Base-by-base conservation (phyloP, 768 basidiomycete genomes). In the Lactarius evosmus region DNA sequence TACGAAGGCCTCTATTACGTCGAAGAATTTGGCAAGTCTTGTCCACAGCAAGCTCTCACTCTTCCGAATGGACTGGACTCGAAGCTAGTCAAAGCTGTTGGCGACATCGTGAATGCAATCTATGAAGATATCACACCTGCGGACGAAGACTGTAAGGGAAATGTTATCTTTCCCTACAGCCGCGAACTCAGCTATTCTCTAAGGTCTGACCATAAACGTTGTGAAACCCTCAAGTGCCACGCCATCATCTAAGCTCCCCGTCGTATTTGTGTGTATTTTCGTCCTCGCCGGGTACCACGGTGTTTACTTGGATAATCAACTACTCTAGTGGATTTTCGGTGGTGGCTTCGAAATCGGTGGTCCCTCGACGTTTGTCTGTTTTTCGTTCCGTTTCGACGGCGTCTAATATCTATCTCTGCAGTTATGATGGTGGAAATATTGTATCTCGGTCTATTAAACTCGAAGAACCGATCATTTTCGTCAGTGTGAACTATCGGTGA, bases 401-500 rank as follows among this genome's bases (percentile, higher is more conserved):
- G 4, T 22, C 41, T 58, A 49, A 67, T 17, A 12, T 2, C 34
- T 38, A 25, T 53, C 3, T 36, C 27, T 25, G 29, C 29, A 67
- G 59, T 4, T 71, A 71, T 19, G 70, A 72, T 59, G 72, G 73
- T 8, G 57, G 60, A 7, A 38, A 17, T 0, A 40, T 73, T 8
- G 72, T 74, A 29, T 22, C 57, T 12, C 63, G 73, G 4, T 71
- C 72, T 9, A 61, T 73, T 9, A 65, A 68, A 14, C 56, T 72
- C 25, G 55, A 55, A 0, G 44, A 71, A 46, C 72, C 72, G 0
- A 36, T 72, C 57, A 56, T 73, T 19, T 69, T 62, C 55, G 72
- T 74, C n/a, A 71, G 66, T 34, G 66, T 72, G 29, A 74, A 73
- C 55, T 74, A 74, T 51, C 68, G 73, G 63, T 63, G 40, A 61